A percentile compares a stretch with the other conserved stretches of the same genome.
phyloP scores from a whole-genome alignment of 2,329 filamentous ascomycete genomes.

The Xylariaceae sp. region DNA sequence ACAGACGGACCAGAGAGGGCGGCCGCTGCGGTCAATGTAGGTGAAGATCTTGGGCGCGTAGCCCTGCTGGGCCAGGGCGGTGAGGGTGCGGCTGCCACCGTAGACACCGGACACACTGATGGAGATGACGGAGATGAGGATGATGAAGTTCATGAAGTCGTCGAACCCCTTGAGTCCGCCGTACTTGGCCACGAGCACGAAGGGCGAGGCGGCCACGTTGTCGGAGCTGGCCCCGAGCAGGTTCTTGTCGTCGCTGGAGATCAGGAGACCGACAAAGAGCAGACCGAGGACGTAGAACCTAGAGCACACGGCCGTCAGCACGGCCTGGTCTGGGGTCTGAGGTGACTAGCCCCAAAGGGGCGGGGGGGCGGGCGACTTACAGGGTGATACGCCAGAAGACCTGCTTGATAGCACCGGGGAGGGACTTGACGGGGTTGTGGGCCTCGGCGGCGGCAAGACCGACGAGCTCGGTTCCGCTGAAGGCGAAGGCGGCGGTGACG shows the following conservation, averaged over 20 bases:
- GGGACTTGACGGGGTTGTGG: conserved; percentile 59
- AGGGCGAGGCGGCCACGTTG: conserved; percentile 42
- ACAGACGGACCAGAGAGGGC: conserved; percentile 44
- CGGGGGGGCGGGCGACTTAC: conserved; percentile 14
- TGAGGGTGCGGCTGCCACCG: conserved; percentile 51
- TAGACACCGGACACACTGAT: conserved; percentile 54
- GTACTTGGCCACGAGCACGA: conserved; percentile 49
- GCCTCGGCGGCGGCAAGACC: conserved; percentile 68
- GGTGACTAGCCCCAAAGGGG: too few relatives aligned
- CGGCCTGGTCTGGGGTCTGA: too few relatives aligned
- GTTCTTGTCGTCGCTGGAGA: conserved; percentile 36
- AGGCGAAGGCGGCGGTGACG: conserved; percentile 66
- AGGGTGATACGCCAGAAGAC: conserved; percentile 53
- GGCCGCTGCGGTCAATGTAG: conserved; percentile 50
- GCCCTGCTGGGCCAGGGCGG: conserved; percentile 51
- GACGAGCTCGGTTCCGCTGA: conserved; percentile 67
- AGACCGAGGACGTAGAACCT: conserved; percentile 47
- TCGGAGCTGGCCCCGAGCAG: conserved; percentile 42
- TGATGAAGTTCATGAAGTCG: conserved; percentile 52
- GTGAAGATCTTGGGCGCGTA: conserved; percentile 50
- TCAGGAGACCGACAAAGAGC: conserved; percentile 43
- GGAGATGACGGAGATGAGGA: conserved; percentile 50
- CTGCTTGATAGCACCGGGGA: conserved; percentile 80
- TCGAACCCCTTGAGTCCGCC: conserved; percentile 45
- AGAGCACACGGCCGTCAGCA: too few relatives aligned